These are phyloP conservation scores for Amanita fuliginea DNA, from an alignment of 768 basidiomycete species.

Conservation along the genomic window DNA sequence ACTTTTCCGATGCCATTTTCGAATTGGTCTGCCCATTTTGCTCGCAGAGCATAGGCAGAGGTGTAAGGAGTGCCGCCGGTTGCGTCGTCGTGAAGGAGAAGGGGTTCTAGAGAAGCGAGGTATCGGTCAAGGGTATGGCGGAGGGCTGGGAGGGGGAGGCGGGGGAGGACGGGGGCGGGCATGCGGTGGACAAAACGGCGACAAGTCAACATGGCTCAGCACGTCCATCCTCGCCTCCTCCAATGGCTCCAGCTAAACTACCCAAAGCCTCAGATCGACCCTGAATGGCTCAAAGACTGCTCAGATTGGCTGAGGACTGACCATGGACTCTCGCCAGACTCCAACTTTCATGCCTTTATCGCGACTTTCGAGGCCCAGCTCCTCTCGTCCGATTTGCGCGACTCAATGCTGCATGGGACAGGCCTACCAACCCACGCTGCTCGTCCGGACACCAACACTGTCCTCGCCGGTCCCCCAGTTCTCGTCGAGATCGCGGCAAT, in stretches of 20 bases:
- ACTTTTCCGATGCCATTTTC: constrained; percentile 53
- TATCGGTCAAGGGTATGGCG: constrained; percentile 68
- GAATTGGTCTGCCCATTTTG: constrained; percentile 59
- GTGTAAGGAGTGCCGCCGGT: constrained; percentile 41
- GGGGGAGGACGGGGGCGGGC: constrained; percentile 31
- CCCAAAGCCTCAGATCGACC: constrained; percentile 53
- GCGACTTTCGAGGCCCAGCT: constrained; percentile 53
- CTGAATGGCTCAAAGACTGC: constrained; percentile 69
- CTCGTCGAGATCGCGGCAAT: constrained; percentile 69
- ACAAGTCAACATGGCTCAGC: constrained; percentile 15
- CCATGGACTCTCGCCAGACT: constrained; percentile 32
- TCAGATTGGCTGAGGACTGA: constrained; percentile 50
- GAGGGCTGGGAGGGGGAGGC: constrained; percentile 78
- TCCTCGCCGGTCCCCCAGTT: constrained; percentile 33
- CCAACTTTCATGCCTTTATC: constrained; percentile 40
- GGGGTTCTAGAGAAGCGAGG: constrained; percentile 64
- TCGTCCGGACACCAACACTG: constrained; percentile 20
- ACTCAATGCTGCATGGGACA: constrained; percentile 62
- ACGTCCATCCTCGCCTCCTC: constrained; percentile 22
- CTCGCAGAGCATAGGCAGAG: constrained; percentile 40
- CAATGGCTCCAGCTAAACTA: constrained; percentile 47
- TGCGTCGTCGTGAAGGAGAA: constrained; percentile 66
- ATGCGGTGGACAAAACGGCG: constrained; percentile 8
- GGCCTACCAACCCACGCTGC: constrained; percentile 46
- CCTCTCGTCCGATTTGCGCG: constrained; percentile 57